These are phyloP conservation scores for Coniochaeta sp. DNA, from an alignment of 2,329 filamentous ascomycete species.

Conservation along the genomic window DNA sequence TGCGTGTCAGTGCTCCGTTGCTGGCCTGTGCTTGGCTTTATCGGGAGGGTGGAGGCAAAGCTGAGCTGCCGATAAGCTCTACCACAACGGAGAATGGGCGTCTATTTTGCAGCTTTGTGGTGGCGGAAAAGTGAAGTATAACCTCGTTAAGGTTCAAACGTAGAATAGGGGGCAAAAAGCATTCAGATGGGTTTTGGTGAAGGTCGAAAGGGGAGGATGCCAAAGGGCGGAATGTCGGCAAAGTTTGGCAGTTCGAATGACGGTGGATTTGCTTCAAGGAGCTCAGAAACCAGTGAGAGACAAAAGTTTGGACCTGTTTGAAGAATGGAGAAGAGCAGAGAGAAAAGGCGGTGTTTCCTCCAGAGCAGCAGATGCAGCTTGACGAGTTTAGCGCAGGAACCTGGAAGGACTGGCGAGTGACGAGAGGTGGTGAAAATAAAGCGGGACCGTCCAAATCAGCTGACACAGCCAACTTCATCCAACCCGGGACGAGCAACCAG, in stretches of 20 bases:
- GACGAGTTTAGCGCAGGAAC: conserved; percentile 2
- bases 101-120: not conserved
- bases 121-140: not conserved
- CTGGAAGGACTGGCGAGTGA: too few relatives aligned
- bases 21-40: too few relatives aligned
- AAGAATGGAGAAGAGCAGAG: not conserved
- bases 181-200: too few relatives aligned
- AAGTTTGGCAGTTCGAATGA: not conserved
- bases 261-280: not conserved
- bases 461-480: not conserved
- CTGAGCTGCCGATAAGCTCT: conserved; percentile 2
- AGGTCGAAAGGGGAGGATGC: not conserved
- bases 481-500: not conserved
- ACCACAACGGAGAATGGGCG: not conserved
- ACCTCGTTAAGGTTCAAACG: not conserved
- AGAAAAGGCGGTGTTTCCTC: not conserved
- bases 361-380: too few relatives aligned
- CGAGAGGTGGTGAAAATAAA: not conserved
- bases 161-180: not conserved
- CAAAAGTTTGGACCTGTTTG: not conserved
- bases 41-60: not conserved
- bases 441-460: conserved; percentile 3
- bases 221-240: not conserved
- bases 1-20: not conserved
- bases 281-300: not conserved